Evolutionary conservation across 345 rosid genomes (phyloP).

Genomic region (Psidium friedrichsthalianum): DNA sequence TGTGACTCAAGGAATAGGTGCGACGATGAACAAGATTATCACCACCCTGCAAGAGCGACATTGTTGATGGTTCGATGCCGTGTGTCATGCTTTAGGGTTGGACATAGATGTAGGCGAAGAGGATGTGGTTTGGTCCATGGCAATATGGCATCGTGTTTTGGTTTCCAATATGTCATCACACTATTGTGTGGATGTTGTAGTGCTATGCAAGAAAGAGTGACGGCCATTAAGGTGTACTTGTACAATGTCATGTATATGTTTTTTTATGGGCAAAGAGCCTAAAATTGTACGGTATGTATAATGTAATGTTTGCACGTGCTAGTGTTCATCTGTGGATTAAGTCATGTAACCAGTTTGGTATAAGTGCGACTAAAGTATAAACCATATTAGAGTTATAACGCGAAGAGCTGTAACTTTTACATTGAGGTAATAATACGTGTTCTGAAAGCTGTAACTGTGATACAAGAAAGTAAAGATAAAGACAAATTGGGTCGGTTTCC

Average conservation of each 20-base stretch:
- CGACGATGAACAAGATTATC: not conserved
- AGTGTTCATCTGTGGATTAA: not conserved
- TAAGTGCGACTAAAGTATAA: no score
- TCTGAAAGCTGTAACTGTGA: no score
- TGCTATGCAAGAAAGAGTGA: not conserved
- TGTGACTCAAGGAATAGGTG: not conserved
- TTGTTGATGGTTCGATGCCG: not conserved
- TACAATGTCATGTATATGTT: not conserved
- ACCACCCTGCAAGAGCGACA: not conserved
- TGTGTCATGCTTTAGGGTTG: not conserved
- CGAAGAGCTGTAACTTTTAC: no score
- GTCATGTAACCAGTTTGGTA: not conserved
- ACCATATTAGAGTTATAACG: no score
- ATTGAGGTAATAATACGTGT: no score
- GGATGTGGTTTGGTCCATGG: not conserved
- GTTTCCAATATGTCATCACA: not conserved
- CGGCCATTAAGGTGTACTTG: not conserved
- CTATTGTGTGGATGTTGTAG: no score
- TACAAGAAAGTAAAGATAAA: no score
- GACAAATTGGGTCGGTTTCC: no score
- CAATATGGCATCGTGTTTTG: not conserved
- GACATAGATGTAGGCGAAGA: not conserved
- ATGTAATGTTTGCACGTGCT: not conserved
- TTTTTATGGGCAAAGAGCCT: not conserved
- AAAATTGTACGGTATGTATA: not conserved